Conservation (phyloP, 2,329 filamentous ascomycete genomes). For the Camillea tinctor region DNA sequence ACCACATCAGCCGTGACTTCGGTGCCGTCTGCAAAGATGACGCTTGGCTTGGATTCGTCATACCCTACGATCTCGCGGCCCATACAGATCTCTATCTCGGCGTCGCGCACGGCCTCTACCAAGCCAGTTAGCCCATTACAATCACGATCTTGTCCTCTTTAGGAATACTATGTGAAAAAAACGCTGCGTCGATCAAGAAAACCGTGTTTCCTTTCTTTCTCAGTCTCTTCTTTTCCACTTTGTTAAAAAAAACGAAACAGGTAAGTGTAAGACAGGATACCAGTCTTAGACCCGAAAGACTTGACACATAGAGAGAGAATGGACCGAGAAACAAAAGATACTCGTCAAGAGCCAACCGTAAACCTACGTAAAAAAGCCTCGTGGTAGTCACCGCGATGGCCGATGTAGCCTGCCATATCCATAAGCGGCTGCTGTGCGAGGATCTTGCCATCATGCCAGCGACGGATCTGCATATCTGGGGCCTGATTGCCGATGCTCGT, state of each 20-base stretch:
- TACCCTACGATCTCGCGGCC: constrained; percentile 39
- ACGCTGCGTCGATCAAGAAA: neutral
- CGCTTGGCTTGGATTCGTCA: constrained; percentile 34
- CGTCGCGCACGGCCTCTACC: constrained; percentile 34
- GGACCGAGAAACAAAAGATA: neutral
- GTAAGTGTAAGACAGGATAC: too few relatives aligned
- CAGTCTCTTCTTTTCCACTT: too few relatives aligned
- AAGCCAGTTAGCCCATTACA: neutral
- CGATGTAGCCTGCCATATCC: constrained; percentile 50
- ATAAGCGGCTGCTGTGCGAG: constrained; percentile 47
- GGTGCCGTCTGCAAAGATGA: constrained; percentile 35
- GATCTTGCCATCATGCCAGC: constrained; percentile 47
- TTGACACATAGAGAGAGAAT: neutral
- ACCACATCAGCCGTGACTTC: constrained; percentile 46
- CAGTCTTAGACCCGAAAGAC: neutral
- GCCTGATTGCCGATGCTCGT: constrained; percentile 47
- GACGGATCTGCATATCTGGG: constrained; percentile 46
- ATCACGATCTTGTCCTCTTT: neutral
- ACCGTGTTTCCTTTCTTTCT: neutral
- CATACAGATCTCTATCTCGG: constrained; percentile 41
- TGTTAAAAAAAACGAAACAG: too few relatives aligned
- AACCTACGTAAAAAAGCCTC: constrained; percentile 34
- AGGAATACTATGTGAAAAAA: neutral
- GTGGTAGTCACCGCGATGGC: constrained; percentile 45
- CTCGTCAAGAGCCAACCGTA: neutral